Evolutionary conservation across 306 rosid species (phyloP), one percentile per base, ranked within the genome.

Genomic region (Casuarina glauca): DNA sequence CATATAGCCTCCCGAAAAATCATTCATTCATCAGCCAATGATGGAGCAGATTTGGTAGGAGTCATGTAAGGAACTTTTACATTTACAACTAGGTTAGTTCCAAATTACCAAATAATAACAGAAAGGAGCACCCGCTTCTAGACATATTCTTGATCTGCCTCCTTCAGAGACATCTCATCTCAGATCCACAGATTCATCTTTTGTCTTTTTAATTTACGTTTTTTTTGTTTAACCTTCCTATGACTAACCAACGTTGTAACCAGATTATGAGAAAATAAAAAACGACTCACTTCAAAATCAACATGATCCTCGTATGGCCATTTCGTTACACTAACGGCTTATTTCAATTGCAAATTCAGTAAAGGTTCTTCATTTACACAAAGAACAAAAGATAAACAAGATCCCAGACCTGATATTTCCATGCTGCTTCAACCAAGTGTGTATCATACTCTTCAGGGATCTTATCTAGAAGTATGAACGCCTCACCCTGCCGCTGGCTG

Each of bases 381-480:
- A 80, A 50, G 49, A 66, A 76, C 69, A 64, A 2, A 48, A 26
- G 32, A 74, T 32, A 72, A 46, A 58, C 55, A 61, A 53, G 60
- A 76, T 69, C 64, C 75, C 69, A 51, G 48, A 94, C 98, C 96
- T 94, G 98, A 83, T 87, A 90, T 79, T 90, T 88, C 98, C 98
- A 94, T 57, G 97, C 98, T 69, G 98, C 98, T 86, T 94, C 97
- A 89, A 94, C 93, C 82, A 94, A 87, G 87, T 94, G 98, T 76
- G 95, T 92, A 70, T 97, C 98, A 88, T 87, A 94, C 84, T 92
- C 98, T 85, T 94, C 98, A 73, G 92, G 98, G 97, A 94, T 94
- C 82, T 94, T 97, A 79, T 94, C 90, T 54, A 94, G 78, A 79
- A 94, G 93, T 49, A 92, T 84, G 75, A 92, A 94, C 38, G 92